A percentile compares a stretch with the other conserved stretches of the same genome.
Evolutionary conservation across 1,284 basidiomycete genomes (phyloP).

Genomic region (Fomitopsis schrenkii): DNA sequence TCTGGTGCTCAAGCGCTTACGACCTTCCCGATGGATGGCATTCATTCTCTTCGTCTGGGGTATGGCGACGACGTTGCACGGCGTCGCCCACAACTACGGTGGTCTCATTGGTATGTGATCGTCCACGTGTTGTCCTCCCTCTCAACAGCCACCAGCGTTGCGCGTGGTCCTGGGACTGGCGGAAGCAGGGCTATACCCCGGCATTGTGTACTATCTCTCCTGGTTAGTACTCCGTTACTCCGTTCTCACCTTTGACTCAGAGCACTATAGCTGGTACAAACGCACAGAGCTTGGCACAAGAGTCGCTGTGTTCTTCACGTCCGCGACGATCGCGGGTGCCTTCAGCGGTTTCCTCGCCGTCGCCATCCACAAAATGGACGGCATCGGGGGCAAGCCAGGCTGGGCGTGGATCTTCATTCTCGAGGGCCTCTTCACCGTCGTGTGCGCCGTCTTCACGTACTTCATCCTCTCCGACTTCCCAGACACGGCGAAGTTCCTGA

Average conservation of each 20-base stretch:
- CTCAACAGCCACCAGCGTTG: slow-evolving; percentile 17
- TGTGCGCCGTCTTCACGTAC: slow-evolving; percentile 46
- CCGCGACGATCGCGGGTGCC: slow-evolving; percentile 65
- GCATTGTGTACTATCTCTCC: slow-evolving; percentile 35
- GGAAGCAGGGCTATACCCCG: slow-evolving; percentile 35
- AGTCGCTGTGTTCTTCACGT: slow-evolving; percentile 63
- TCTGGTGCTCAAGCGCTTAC: slow-evolving; percentile 29
- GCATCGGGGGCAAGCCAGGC: slow-evolving; percentile 54
- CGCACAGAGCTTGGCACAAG: slow-evolving; percentile 58
- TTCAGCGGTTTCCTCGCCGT: slow-evolving; percentile 65
- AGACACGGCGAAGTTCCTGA: slow-evolving; percentile 54
- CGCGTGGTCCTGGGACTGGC: slow-evolving; percentile 32
- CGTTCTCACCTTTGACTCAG: background rate
- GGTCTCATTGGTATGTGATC: slow-evolving; percentile 25
- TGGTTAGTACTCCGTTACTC: slow-evolving; percentile 20
- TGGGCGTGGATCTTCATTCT: slow-evolving; percentile 76
- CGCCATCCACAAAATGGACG: slow-evolving; percentile 68
- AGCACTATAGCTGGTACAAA: slow-evolving; percentile 34
- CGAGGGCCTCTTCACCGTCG: slow-evolving; percentile 67
- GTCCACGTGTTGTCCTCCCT: background rate
- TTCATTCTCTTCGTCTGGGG: slow-evolving; percentile 32
- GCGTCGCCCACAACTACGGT: slow-evolving; percentile 27
- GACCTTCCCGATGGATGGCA: slow-evolving; percentile 37
- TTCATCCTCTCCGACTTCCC: slow-evolving; percentile 59
- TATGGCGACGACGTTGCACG: slow-evolving; percentile 29